Base-by-base conservation (phyloP, 164 flowering plant genomes). In the Tetracentron sinense region DNA sequence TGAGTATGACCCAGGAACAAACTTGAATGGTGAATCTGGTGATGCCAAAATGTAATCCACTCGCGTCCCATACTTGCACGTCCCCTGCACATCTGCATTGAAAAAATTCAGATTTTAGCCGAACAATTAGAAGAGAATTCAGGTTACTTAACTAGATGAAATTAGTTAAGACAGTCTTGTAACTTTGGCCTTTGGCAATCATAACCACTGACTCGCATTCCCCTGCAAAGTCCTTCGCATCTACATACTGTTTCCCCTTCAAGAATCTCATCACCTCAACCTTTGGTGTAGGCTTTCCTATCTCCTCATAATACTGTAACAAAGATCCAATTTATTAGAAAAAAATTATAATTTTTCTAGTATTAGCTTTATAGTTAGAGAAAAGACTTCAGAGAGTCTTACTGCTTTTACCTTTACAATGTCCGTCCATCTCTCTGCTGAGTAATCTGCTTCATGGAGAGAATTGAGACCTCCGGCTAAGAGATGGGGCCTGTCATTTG, bases 121-220 rank as follows among this genome's bases (percentile, higher is more conserved):
- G 28, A 42, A 1, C 1, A 22, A 12, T 22, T 15, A 19, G 4
- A 47, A 14, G 16, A 16, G 19, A 33, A 26, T 12, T 42, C 20
- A 4, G 35, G 42, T 10, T 15, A 2, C 15, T 4, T 22, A n/a
- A 38, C n/a, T 42, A 14, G 33, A 42, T 60, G 22, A 20, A 25
- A 61, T 12, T 14, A 29, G 53, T 21, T 42, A 42, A 53, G 7
- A 6, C 6, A 23, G 35, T 44, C 11, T 21, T 20, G 27, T 20
- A 15, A 94, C 99, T 87, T 74, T 94, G 97, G 77, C 99, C 99
- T 85, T 91, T 91, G 72, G 95, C 96, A 2, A 94, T 86, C 82
- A 94, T 78, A 54, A 94, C 97, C 0, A 89, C 96, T 0, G 97
- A 74, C 56, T 94, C 97, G 35, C 85, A 94, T 68, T 94, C 97